Conservation (phyloP, 2,329 filamentous ascomycete species). For the Colletotrichum somersetense region DNA sequence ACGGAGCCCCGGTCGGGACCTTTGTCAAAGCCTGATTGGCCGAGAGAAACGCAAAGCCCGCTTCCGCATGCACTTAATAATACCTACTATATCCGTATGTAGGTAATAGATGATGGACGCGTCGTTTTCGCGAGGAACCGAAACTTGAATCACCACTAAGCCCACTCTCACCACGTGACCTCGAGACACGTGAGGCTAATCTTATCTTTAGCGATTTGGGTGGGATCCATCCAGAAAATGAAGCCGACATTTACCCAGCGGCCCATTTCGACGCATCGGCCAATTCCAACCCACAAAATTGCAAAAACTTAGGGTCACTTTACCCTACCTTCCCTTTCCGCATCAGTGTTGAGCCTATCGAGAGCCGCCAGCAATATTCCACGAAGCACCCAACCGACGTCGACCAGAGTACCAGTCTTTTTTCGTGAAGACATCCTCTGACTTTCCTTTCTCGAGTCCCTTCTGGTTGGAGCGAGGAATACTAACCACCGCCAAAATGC, state of each 20-base stretch:
- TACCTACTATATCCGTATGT: no score
- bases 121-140: not conserved
- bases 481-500: conserved; percentile 77
- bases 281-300: no score
- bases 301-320: conserved; percentile 1
- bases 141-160: not conserved
- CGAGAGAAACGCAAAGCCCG: conserved; percentile 27
- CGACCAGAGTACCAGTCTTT: conserved; percentile 45
- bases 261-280: no score
- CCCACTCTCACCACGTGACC: not conserved
- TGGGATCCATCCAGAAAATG: no score
- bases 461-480: conserved; percentile 62
- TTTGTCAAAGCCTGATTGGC: conserved; percentile 23
- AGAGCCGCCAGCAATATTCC: conserved; percentile 14
- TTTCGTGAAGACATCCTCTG: conserved; percentile 54
- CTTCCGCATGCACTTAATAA: not conserved
- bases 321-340: conserved; percentile 15
- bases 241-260: no score
- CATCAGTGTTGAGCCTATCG: conserved; percentile 19
- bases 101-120: not conserved
- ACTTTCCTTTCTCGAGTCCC: conserved; percentile 55
- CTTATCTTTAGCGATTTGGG: not conserved
- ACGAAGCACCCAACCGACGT: conserved; percentile 38
- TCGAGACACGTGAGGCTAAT: not conserved
- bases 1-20: conserved; percentile 25